phyloP scores from a whole-genome alignment of 495 filamentous ascomycete genomes.

The Daldinia concentrica region DNA sequence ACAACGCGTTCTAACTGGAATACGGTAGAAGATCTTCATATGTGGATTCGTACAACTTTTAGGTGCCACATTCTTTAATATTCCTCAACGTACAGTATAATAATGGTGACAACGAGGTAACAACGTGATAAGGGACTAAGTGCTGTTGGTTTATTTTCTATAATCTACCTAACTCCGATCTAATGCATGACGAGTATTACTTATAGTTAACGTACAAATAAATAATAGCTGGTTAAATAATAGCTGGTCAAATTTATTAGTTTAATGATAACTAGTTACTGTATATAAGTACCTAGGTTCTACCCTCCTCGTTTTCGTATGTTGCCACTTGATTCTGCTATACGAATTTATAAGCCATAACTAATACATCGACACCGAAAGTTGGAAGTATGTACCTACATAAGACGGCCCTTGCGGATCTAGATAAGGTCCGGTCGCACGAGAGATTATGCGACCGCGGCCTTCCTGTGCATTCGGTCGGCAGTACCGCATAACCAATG shows the following conservation, averaged over 20 bases:
- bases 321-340: background rate
- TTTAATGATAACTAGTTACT: background rate
- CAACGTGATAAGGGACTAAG: conserved; percentile 4
- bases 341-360: background rate
- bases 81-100: background rate
- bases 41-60: background rate
- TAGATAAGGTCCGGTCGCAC: background rate
- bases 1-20: background rate
- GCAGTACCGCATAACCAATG: conserved; percentile 6
- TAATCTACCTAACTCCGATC: conserved; percentile 13
- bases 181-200: background rate
- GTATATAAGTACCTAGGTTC: background rate
- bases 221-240: background rate
- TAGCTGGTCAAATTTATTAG: background rate
- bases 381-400: background rate
- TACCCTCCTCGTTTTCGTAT: no score
- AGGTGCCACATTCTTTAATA: background rate
- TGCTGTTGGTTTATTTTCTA: conserved; percentile 11
- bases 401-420: background rate
- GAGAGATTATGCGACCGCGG: conserved; percentile 3
- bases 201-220: background rate
- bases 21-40: background rate
- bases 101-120: background rate
- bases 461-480: background rate
- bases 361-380: background rate